Base-by-base conservation (phyloP, 345 rosid species). In the Abelmoschus esculentus region DNA sequence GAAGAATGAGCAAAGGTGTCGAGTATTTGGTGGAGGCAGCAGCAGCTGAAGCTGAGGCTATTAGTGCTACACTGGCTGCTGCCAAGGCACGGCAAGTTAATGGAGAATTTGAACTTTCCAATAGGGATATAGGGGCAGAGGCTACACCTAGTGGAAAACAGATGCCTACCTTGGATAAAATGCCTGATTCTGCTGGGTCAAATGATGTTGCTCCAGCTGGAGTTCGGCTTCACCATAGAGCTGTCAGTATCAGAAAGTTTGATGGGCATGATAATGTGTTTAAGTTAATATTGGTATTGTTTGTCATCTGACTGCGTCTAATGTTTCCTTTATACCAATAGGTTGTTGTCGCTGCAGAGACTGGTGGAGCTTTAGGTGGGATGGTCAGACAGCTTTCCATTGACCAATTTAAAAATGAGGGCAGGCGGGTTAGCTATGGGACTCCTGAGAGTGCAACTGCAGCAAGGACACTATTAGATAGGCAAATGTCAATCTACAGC, bases 41-140 rank as follows among this genome's bases (percentile, higher is more conserved):
- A 31, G 99, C 99, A 36, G 99, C 90, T 12, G 99, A 95, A 86
- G 99, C 99, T 52, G 98, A 92, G 81, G 99, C 99, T 70, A 95
- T 95, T 69, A 85, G 84, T 84, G 98, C 98, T 65, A 86, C 99
- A n/a, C 77, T 91, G 75, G 96, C 96, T 75, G 99, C 99, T 75
- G 98, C 91, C 1, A 95, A 95, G 86, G 99, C 99, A 55, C 89
- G 98, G 6, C 97, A 90, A 77, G 85, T 79, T 75, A 95, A 95
- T 71, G 97, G 98, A 52, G 93, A 85, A 81, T 89, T 90, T 77
- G 99, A 92, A 69, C 82, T 83, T 19, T 96, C 96, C 9, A 93
- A 90, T 69, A 83, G 96, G 77, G 96, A 95, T 78, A 84, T 89
- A 57, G 88, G 91, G 58, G 86, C 91, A 15, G 99, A 95, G 84